These are phyloP conservation scores for Rhodomyrtus psidioides DNA, from an alignment of 441 rosid species.

Conservation along the genomic window DNA sequence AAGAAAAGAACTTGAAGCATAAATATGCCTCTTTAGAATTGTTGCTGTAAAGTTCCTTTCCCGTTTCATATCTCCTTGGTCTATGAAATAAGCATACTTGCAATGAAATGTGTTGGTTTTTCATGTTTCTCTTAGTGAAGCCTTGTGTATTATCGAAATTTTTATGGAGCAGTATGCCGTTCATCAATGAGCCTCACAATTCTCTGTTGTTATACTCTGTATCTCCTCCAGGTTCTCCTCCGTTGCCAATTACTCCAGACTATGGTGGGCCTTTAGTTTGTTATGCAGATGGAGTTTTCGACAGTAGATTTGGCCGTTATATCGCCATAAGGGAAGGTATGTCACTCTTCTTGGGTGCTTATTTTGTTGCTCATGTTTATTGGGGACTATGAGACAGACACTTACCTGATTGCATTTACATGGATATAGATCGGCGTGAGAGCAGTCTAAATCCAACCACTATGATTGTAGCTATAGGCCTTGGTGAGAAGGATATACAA, in stretches of 20 bases:
- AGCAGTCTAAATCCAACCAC: slow-evolving; percentile 56
- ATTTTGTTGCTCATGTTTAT: neutral
- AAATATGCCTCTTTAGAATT: neutral
- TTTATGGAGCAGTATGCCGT: neutral
- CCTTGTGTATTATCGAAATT: neutral
- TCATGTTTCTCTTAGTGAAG: neutral
- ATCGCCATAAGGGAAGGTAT: slow-evolving; percentile 83
- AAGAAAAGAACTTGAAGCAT: neutral
- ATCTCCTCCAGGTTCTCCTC: slow-evolving; percentile 31
- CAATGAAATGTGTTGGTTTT: neutral
- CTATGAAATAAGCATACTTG: neutral
- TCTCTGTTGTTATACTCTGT: neutral
- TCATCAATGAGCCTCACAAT: neutral
- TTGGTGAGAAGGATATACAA: slow-evolving; percentile 32
- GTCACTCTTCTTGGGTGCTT: neutral
- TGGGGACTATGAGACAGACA: too few species aligned
- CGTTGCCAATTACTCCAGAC: slow-evolving; percentile 69
- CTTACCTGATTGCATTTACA: neutral
- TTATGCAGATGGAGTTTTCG: slow-evolving; percentile 89
- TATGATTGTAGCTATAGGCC: slow-evolving; percentile 38
- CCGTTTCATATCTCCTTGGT: neutral
- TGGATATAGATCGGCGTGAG: slow-evolving; percentile 52
- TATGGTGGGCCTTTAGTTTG: slow-evolving; percentile 56
- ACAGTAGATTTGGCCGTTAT: slow-evolving; percentile 51
- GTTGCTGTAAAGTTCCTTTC: neutral